Percentiles rank a stretch among this genome's conserved stretches.
These are phyloP conservation scores for Colletotrichum sp. DNA, from an alignment of 2,329 filamentous ascomycete genomes.

Conservation along the genomic window DNA sequence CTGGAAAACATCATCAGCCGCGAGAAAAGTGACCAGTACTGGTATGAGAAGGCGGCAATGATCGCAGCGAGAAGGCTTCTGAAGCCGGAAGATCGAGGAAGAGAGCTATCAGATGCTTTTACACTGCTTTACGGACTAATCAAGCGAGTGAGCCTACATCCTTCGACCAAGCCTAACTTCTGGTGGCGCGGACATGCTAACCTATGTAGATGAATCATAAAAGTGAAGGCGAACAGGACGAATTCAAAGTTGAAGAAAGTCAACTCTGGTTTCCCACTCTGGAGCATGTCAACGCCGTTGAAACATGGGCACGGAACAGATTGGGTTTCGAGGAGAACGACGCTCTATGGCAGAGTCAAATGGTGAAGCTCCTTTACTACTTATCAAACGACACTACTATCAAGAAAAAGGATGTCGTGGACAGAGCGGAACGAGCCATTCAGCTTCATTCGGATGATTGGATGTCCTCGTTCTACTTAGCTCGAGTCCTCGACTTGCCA, in stretches of 20 bases:
- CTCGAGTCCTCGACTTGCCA: background rate
- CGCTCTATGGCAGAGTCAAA: background rate
- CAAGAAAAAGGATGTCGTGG: background rate
- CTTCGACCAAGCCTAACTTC: accelerated
- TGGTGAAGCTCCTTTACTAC: background rate
- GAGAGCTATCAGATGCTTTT: background rate
- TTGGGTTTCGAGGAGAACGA: background rate
- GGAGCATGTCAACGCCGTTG: background rate
- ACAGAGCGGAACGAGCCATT: background rate
- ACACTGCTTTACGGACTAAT: background rate
- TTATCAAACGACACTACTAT: background rate
- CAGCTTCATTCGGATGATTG: background rate
- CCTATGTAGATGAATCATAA: background rate
- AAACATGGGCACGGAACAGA: background rate
- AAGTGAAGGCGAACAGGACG: background rate
- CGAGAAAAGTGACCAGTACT: background rate
- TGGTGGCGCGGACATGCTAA: background rate
- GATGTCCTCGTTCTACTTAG: background rate
- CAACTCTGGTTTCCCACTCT: background rate
- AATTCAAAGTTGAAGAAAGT: background rate
- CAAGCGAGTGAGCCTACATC: background rate
- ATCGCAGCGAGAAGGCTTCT: background rate
- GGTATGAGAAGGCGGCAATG: background rate
- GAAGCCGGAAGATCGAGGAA: background rate
- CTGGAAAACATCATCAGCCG: background rate